Conservation (phyloP, 75 land plant genomes). For the Cryptomeria japonica region DNA sequence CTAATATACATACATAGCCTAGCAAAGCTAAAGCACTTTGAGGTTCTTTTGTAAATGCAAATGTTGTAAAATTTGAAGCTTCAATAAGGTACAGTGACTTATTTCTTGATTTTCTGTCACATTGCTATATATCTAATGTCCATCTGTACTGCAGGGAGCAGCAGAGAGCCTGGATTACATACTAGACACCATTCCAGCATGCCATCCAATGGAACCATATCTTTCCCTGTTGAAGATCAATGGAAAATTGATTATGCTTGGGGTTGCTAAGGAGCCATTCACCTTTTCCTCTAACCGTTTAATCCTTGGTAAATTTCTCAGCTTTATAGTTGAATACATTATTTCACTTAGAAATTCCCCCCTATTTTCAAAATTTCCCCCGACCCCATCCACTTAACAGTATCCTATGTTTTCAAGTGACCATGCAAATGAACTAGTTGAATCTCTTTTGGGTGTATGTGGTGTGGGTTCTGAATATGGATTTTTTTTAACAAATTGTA, state of each 20-base stretch:
- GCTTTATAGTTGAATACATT: background rate
- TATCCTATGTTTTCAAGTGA: too few species aligned
- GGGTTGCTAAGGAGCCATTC: slow-evolving; percentile 57
- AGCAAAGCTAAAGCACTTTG: background rate
- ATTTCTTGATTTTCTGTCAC: background rate
- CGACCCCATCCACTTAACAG: too few species aligned
- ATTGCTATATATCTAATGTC: background rate
- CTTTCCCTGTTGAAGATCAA: slow-evolving; percentile 30
- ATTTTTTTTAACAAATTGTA: too few species aligned
- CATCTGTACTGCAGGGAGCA: slow-evolving; percentile 27
- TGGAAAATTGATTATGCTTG: slow-evolving; percentile 68
- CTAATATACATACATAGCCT: too few species aligned
- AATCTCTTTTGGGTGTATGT: too few species aligned
- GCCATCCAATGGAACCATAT: slow-evolving; percentile 36
- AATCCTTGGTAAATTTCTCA: slow-evolving; percentile 49
- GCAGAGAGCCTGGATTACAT: slow-evolving; percentile 59
- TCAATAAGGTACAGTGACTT: too few species aligned
- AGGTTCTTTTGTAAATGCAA: too few species aligned
- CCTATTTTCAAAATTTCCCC: too few species aligned
- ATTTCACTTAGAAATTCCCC: too few species aligned
- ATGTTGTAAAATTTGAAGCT: too few species aligned
- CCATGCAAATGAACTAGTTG: too few species aligned
- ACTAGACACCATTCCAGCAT: slow-evolving; percentile 71
- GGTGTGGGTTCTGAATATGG: too few species aligned
- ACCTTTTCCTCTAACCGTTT: slow-evolving; percentile 59